Base-by-base conservation (phyloP, 2,329 filamentous ascomycete species). In the Talaromyces sp. region DNA sequence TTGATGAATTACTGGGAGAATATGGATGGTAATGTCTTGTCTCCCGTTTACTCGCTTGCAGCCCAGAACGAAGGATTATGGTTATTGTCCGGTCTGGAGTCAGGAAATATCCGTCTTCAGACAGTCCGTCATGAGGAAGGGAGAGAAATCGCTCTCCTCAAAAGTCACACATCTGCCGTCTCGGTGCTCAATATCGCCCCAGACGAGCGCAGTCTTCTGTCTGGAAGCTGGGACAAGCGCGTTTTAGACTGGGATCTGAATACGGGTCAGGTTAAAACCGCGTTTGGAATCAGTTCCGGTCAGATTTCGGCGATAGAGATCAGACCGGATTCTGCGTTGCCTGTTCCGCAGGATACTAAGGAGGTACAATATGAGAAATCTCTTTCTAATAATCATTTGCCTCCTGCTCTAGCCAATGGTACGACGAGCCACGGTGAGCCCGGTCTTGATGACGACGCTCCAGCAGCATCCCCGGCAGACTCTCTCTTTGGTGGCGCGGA, bases 1-100 rank as follows among this genome's bases (percentile, higher is more conserved):
- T 79, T 98, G 57, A 88, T 97, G 84, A 96, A 91, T 58, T 99
- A 99, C 75, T 99, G 95, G 95, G 95, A 97, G 75, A 99, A 98
- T 70, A 93, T 97, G 74, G 93, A 99, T 72, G 85, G 86, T 1
- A 77, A 78, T 52, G 73, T 76, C 5, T 77, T 93, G n/a, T 96
- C 92, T 9, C 92, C 95, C 0, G 93, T 99, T 0, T 99, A 99
- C 75, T 96, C 93, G 6, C 81, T 99, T 28, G 95, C 95, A 1
- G 89, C 96, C 5, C 92, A 99, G 66, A 92, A 91, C 50, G 86
- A 95, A 70, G 92, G 91, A 0, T 79, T 98, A 2, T 99, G 95
- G 95, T 80, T 98, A 9, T 82, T 99, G 0, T 95, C 92, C 0
- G 95, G 95, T 0, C 81, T 96, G 3, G 93, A 98, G 69, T 95